Conservation (phyloP, 73 alveolate genomes). For the Uronychia binucleata region DNA sequence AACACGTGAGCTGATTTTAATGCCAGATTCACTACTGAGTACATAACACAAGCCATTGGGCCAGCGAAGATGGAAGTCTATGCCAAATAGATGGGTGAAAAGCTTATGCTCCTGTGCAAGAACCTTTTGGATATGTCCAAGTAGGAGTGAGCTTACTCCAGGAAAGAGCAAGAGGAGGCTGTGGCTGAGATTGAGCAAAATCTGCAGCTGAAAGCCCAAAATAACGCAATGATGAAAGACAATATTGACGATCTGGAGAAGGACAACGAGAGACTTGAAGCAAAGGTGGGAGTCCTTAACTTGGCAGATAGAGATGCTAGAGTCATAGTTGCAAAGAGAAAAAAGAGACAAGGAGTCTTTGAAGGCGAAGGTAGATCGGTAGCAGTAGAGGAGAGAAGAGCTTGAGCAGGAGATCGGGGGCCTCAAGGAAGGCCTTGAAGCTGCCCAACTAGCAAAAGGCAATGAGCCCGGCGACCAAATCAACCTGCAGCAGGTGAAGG, state of each 20-base stretch:
- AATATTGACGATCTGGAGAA: constrained; percentile 8
- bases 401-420: constrained; percentile 1
- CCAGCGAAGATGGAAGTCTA: constrained; percentile 20
- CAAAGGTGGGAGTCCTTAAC: constrained; percentile 2
- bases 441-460: not conserved
- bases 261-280: constrained; percentile 8
- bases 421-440: not conserved
- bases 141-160: not conserved
- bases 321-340: not conserved
- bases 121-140: not conserved
- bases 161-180: constrained; percentile 1
- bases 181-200: constrained; percentile 1
- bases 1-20: not conserved
- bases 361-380: constrained; percentile 1
- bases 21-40: not conserved
- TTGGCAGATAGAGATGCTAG: not conserved
- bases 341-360: not conserved
- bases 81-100: not conserved
- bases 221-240: constrained; percentile 10
- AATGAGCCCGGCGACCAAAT: not conserved
- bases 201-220: not conserved
- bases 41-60: constrained; percentile 14
- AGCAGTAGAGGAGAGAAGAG: constrained; percentile 9
- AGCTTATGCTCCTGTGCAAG: not conserved
- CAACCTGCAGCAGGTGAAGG: not conserved